A percentile compares a stretch with the other conserved stretches of the same genome.
These are phyloP conservation scores for Cylindrotheca fusiformis DNA, from an alignment of 108 stramenopile species.

Conservation along the genomic window DNA sequence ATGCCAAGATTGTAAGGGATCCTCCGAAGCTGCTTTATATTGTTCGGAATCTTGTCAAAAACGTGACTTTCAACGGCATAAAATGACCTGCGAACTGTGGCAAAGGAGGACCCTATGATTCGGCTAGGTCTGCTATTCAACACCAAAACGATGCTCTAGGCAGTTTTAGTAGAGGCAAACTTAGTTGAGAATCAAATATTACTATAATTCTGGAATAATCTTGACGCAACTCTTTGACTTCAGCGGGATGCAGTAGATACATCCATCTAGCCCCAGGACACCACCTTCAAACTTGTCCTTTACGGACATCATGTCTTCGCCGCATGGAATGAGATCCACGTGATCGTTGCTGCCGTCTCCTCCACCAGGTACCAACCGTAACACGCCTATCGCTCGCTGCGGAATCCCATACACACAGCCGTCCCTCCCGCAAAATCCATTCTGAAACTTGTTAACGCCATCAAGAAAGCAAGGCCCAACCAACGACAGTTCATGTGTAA, in stretches of 20 bases:
- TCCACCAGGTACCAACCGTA: constrained; percentile 48
- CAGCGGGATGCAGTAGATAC: constrained; percentile 65
- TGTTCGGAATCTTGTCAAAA: constrained; percentile 26
- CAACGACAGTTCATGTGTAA: constrained; percentile 45
- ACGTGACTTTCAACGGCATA: constrained; percentile 30
- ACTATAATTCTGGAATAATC: constrained; percentile 30
- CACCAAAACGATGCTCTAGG: background rate
- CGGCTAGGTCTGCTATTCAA: background rate
- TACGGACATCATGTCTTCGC: constrained; percentile 51
- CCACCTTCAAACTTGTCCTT: constrained; percentile 79
- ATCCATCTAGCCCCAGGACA: constrained; percentile 59
- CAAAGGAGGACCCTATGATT: constrained; percentile 3
- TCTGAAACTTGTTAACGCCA: constrained; percentile 71
- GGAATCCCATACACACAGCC: constrained; percentile 72
- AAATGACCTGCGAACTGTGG: constrained; percentile 26
- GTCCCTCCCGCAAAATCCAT: constrained; percentile 58
- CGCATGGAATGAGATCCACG: constrained; percentile 60
- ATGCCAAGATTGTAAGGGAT: constrained; percentile 16
- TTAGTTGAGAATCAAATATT: background rate
- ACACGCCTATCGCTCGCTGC: constrained; percentile 53
- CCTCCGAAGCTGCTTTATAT: constrained; percentile 22
- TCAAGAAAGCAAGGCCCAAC: constrained; percentile 57
- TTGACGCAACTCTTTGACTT: constrained; percentile 53
- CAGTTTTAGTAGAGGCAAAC: too few species aligned
- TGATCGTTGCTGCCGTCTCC: constrained; percentile 35